Base-by-base conservation (phyloP, 108 stramenopile species). In the Cylindrotheca fusiformis region DNA sequence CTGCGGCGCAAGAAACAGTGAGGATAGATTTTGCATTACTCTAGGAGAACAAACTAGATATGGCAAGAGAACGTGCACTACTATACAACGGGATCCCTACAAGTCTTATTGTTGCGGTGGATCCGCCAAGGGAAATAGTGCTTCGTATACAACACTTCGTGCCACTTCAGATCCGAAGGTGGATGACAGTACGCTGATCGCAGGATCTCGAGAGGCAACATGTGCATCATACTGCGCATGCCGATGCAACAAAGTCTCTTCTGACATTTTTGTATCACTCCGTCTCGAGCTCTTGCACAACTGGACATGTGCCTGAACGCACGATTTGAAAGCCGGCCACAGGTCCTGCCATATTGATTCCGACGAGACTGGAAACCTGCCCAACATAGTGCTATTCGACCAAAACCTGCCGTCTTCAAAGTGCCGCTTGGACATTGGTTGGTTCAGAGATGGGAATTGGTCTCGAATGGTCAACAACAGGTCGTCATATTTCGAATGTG, bases 341-440 rank as follows among this genome's bases (percentile, higher is more conserved):
- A 97, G 64, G 30, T 85, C 72, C 6, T 72, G 53, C 0, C 61
- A 55, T 3, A 95, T 81, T 48, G 76, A 33, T 10, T 71, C 58
- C 19, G 18, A 4, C 3, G 3, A 19, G 45, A 86, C 82, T 51
- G 88, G 83, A 69, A 89, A 93, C 41, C 96, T 61, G 10, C 83
- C 91, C 67, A 91, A 93, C 14, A 97, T 69, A 85, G 94, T 93
- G 60, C 92, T 77, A 28, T 79, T 67, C 0, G 90, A 91, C 78
- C 95, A 97, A 65, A 90, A 94, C 51, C 85, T 77, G 2, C 81
- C 83, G 53, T 91, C 87, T 63, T 93, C 89, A 65, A 95, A 97
- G 58, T 88, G 94, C 36, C 83, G 89, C 18, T 78, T 59, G 3
- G 83, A 82, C 91, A 95, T 93, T 31, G 69, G 53, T 4, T 90